phyloP scores from a whole-genome alignment of 805 yeast species.

The Sporopachydermia quercuum region DNA sequence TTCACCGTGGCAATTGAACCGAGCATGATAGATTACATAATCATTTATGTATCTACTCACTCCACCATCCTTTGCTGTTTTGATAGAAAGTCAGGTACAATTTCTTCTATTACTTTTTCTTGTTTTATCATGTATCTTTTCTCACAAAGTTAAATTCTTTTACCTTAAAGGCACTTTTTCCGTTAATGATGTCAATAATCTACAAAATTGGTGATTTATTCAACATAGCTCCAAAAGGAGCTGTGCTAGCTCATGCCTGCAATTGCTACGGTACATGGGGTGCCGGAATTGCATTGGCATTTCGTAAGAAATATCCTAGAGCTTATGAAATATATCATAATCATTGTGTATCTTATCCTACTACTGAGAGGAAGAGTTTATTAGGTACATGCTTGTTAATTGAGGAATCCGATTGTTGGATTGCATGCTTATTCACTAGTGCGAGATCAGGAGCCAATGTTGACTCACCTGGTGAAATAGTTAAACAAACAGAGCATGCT shows the following conservation, averaged over 20 bases:
- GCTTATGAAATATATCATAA: constrained; percentile 35
- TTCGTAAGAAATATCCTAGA: constrained; percentile 37
- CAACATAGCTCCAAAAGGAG: constrained; percentile 17
- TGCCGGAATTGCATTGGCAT: constrained; percentile 60
- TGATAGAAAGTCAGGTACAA: too few relatives aligned
- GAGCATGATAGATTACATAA: too few relatives aligned
- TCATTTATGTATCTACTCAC: too few relatives aligned
- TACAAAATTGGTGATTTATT: constrained; percentile 50
- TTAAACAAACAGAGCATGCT: constrained; percentile 34
- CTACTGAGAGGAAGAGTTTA: constrained; percentile 17
- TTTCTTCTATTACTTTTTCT: too few relatives aligned
- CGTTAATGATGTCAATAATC: neutral
- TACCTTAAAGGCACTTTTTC: neutral
- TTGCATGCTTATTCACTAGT: constrained; percentile 69
- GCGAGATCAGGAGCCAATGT: constrained; percentile 29
- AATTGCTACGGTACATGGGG: constrained; percentile 76
- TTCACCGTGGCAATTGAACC: too few relatives aligned
- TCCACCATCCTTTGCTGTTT: too few relatives aligned
- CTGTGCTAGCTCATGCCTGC: constrained; percentile 63
- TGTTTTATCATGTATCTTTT: too few relatives aligned
- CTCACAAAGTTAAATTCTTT: neutral
- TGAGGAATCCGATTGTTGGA: constrained; percentile 21
- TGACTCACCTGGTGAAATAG: constrained; percentile 31
- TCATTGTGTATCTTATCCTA: constrained; percentile 22
- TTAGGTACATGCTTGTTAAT: constrained; percentile 43